phyloP scores from a whole-genome alignment of 768 basidiomycete genomes.

The Russula earlei region DNA sequence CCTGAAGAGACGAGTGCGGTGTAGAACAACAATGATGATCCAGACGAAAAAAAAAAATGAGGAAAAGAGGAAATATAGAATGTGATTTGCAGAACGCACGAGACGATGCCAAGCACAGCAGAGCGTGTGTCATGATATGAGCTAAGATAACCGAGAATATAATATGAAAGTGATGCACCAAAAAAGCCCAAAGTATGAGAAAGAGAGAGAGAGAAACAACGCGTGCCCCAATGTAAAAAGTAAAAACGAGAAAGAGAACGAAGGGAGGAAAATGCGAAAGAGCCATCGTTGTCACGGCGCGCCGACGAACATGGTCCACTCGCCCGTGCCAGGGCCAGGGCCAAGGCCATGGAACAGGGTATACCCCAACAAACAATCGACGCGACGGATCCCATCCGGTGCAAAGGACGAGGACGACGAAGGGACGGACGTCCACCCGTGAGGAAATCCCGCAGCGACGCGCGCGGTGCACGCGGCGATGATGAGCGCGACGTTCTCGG shows the following conservation, averaged over 20 bases:
- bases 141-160: not conserved
- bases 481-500: conserved; percentile 3
- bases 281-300: not conserved
- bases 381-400: conserved; percentile 10
- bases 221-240: not conserved
- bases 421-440: too few relatives aligned
- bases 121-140: too few relatives aligned
- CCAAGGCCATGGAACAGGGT: conserved; percentile 11
- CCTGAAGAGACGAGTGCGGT: too few relatives aligned
- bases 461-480: conserved; percentile 15
- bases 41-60: not conserved
- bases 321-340: conserved; percentile 9
- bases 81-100: too few relatives aligned
- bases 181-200: not conserved
- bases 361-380: conserved; percentile 10
- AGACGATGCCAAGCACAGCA: too few relatives aligned
- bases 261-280: not conserved
- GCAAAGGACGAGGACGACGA: too few relatives aligned
- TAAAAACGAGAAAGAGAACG: not conserved
- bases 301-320: conserved; percentile 19
- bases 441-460: conserved; percentile 6
- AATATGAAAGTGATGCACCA: not conserved
- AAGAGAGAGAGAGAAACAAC: not conserved
- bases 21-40: too few relatives aligned
- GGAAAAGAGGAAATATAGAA: too few relatives aligned